phyloP scores from a whole-genome alignment of 805 yeast genomes.

The Kazachstania africana region DNA sequence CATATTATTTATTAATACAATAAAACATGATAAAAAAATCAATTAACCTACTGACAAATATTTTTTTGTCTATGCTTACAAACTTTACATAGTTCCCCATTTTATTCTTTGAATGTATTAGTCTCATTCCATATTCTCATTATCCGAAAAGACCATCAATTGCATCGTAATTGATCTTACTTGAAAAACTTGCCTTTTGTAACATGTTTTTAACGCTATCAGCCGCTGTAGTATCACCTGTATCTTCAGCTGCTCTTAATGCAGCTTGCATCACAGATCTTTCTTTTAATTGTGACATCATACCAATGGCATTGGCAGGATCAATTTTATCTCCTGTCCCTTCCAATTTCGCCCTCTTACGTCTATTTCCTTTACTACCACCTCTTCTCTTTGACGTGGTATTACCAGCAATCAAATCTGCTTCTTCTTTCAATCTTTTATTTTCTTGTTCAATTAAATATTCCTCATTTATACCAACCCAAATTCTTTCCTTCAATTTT shows the following conservation, averaged over 20 bases:
- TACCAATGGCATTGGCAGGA: slow-evolving; percentile 8
- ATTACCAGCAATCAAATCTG: slow-evolving; percentile 79
- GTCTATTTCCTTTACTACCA: slow-evolving; percentile 18
- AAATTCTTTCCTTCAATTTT: slow-evolving; percentile 63
- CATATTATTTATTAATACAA: too few species aligned
- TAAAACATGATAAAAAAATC: too few species aligned
- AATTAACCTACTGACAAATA: too few species aligned
- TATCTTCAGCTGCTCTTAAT: slow-evolving; percentile 26
- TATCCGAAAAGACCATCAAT: slow-evolving; percentile 46
- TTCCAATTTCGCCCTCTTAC: slow-evolving; percentile 8
- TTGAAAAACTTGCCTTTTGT: slow-evolving; percentile 64
- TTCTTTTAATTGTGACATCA: slow-evolving; percentile 13
- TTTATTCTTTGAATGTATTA: too few species aligned
- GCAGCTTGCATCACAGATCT: slow-evolving; percentile 31
- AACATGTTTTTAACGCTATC: slow-evolving; percentile 73
- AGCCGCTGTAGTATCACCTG: slow-evolving; percentile 44
- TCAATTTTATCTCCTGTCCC: slow-evolving; percentile 11
- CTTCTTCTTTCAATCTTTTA: slow-evolving; percentile 71
- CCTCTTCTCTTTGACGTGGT: slow-evolving; percentile 37
- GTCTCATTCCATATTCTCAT: too few species aligned
- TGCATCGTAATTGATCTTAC: slow-evolving; percentile 82
- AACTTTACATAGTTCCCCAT: too few species aligned
- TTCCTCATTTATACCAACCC: slow-evolving; percentile 86
- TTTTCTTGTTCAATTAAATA: slow-evolving; percentile 75
- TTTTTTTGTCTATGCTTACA: too few species aligned